Evolutionary conservation across 1,284 basidiomycete species (phyloP).

Genomic region (Erythrobasidium hasegawianum): DNA sequence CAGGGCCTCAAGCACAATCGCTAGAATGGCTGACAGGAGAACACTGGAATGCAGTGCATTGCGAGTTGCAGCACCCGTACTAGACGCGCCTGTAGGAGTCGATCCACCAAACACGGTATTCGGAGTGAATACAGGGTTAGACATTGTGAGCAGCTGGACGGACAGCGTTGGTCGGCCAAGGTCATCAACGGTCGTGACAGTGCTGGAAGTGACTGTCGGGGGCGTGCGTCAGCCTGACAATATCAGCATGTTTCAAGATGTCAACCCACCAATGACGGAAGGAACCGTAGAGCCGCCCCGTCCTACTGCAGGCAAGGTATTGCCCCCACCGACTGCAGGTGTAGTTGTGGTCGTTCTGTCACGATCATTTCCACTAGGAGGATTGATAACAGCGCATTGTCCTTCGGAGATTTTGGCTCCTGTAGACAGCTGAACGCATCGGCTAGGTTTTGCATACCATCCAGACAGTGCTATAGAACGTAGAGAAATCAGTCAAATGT

Average conservation of each 20-base stretch:
- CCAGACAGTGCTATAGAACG: constrained; percentile 5
- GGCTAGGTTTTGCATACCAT: constrained; percentile 11
- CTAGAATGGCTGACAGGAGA: too few species aligned
- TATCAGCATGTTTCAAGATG: too few species aligned
- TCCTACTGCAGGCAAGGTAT: not conserved
- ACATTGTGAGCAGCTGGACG: constrained; percentile 4
- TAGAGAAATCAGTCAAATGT: too few species aligned
- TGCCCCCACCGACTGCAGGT: not conserved
- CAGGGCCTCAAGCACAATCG: too few species aligned
- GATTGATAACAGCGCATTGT: not conserved
- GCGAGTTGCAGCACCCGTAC: not conserved
- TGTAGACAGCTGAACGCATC: constrained; percentile 15
- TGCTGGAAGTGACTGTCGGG: constrained; percentile 2
- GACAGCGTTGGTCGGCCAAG: constrained; percentile 16
- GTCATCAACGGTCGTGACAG: constrained; percentile 12
- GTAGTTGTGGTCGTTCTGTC: not conserved
- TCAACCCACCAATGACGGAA: constrained; percentile 11
- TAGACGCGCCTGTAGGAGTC: not conserved
- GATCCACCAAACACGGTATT: constrained; percentile 8
- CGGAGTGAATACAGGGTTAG: constrained; percentile 15
- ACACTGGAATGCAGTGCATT: too few species aligned
- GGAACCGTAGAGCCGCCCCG: not conserved
- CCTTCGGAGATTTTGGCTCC: constrained; percentile 11
- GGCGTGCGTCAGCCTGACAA: not conserved
- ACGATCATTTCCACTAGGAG: too few species aligned